Conservation (phyloP, 2,329 filamentous ascomycete genomes). For the Madurella fahalii region DNA sequence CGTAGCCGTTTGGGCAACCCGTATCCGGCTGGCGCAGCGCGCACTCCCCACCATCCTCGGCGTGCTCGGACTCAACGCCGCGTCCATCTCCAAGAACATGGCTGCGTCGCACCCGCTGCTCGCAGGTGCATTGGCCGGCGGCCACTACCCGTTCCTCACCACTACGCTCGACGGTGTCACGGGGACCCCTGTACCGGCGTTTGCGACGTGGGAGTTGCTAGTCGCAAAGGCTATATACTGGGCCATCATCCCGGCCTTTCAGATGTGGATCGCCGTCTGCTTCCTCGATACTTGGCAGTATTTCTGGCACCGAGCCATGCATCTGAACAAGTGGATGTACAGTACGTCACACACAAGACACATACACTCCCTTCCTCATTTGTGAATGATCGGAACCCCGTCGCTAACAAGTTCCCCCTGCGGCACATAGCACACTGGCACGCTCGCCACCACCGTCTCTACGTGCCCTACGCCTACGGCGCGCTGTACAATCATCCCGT, state of each 20-base stretch:
- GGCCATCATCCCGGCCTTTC: conserved; percentile 67
- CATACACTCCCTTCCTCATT: conserved; percentile 3
- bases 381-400: neutral
- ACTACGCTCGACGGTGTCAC: conserved; percentile 53
- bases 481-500: conserved; percentile 95
- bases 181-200: conserved; percentile 58
- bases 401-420: conserved; percentile 30
- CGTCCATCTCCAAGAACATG: conserved; percentile 70
- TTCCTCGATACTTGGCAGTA: conserved; percentile 98
- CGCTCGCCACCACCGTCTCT: conserved; percentile 91
- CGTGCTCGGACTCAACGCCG: conserved; percentile 70
- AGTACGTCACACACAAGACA: conserved; percentile 55
- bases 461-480: conserved; percentile 95
- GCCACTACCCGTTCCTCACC: conserved; percentile 69
- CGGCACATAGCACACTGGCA: conserved; percentile 69
- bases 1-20: conserved; percentile 82
- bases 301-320: conserved; percentile 93
- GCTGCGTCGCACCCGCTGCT: conserved; percentile 67
- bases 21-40: conserved; percentile 73
- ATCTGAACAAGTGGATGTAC: conserved; percentile 96
- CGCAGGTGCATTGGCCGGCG: conserved; percentile 72
- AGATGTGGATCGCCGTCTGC: conserved; percentile 69
- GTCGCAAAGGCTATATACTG: conserved; percentile 77
- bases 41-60: conserved; percentile 69
- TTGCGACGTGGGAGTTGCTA: conserved; percentile 77